Evolutionary conservation across 306 rosid genomes (phyloP).

Genomic region (Herpetospermum pedunculosum): DNA sequence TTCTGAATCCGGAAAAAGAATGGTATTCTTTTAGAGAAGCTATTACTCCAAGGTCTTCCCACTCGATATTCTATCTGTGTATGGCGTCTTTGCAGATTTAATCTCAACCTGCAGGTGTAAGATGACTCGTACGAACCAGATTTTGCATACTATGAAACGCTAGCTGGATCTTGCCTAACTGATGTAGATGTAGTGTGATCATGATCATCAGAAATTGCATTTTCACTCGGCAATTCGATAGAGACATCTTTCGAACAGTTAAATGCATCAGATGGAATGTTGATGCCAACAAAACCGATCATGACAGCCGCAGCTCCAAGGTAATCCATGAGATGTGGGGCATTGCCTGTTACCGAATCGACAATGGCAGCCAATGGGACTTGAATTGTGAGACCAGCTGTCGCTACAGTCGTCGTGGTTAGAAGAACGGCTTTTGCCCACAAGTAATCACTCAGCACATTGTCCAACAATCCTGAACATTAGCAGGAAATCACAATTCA

Average conservation of each 20-base stretch:
- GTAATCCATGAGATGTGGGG: slow-evolving; percentile 65
- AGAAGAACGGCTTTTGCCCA: slow-evolving; percentile 99
- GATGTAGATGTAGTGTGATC: not conserved
- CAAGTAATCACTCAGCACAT: slow-evolving; percentile 85
- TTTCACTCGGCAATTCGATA: slow-evolving; percentile 37
- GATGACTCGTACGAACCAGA: not conserved
- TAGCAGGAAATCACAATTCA: not conserved
- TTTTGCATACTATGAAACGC: not conserved
- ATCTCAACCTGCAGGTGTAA: not conserved
- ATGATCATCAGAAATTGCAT: not conserved
- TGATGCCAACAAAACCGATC: slow-evolving; percentile 82
- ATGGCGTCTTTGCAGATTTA: not conserved
- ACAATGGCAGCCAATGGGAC: slow-evolving; percentile 90
- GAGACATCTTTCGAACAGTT: slow-evolving; percentile 26
- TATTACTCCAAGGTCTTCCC: not conserved
- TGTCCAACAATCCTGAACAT: slow-evolving; percentile 69
- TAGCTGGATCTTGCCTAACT: not conserved
- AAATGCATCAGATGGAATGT: slow-evolving; percentile 50
- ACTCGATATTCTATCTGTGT: not conserved
- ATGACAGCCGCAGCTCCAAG: slow-evolving; percentile 75
- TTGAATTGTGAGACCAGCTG: slow-evolving; percentile 93
- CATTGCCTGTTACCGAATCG: slow-evolving; percentile 60
- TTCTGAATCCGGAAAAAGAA: not conserved
- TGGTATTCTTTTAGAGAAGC: not conserved
- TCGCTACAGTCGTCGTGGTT: slow-evolving; percentile 88